Conservation (phyloP, 2,329 filamentous ascomycete genomes). For the Boeremia lycopersici region DNA sequence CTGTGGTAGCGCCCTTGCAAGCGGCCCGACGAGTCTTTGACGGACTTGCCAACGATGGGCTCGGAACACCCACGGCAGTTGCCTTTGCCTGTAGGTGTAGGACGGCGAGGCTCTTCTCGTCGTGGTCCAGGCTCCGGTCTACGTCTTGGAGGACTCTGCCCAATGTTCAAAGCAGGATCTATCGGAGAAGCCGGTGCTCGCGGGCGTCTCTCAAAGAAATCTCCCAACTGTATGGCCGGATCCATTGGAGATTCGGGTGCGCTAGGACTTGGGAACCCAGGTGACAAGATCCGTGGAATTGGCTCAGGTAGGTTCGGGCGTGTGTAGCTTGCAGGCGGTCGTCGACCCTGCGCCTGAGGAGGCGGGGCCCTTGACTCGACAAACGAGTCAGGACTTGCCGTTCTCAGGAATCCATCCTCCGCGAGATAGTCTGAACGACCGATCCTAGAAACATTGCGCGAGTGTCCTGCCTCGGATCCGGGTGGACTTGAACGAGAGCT, state of each 20-base stretch:
- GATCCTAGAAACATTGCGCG: slow-evolving; percentile 39
- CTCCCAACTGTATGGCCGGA: slow-evolving; percentile 47
- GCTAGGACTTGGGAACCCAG: slow-evolving; percentile 25
- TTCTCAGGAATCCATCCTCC: slow-evolving; percentile 35
- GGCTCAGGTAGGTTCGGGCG: slow-evolving; percentile 30
- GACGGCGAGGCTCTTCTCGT: slow-evolving; percentile 28
- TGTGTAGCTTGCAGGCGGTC: slow-evolving; percentile 27
- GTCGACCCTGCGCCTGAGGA: slow-evolving; percentile 20
- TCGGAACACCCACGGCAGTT: slow-evolving; percentile 82
- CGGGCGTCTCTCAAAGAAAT: slow-evolving; percentile 27
- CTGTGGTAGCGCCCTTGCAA: slow-evolving; percentile 95
- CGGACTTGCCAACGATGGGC: slow-evolving; percentile 84
- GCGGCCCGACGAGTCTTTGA: slow-evolving; percentile 90
- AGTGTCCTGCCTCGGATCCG: slow-evolving; percentile 43
- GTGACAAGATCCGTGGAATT: slow-evolving; percentile 28
- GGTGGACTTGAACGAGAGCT: slow-evolving; percentile 49
- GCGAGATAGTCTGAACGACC: slow-evolving; percentile 28
- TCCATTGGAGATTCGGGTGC: slow-evolving; percentile 49
- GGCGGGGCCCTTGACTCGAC: slow-evolving; percentile 24
- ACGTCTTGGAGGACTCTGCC: slow-evolving; percentile 21
- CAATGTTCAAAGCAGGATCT: slow-evolving; percentile 23
- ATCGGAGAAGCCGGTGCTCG: slow-evolving; percentile 17
- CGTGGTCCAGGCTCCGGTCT: slow-evolving; percentile 22
- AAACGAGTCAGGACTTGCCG: slow-evolving; percentile 40
- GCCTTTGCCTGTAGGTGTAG: slow-evolving; percentile 63